phyloP scores from a whole-genome alignment of 352 stramenopile species.

The Poterioochromonas sp. region DNA sequence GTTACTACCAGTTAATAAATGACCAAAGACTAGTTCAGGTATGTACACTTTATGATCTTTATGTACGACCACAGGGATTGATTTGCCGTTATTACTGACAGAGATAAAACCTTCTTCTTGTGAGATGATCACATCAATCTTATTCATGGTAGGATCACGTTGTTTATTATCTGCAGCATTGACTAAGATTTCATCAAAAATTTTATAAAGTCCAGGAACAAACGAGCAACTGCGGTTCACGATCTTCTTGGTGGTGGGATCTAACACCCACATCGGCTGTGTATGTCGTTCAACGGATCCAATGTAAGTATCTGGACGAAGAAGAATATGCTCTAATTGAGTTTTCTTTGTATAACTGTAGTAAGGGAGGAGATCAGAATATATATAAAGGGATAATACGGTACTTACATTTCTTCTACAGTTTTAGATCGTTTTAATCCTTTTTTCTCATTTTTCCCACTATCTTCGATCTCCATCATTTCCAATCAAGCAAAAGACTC shows the following conservation, averaged over 20 bases:
- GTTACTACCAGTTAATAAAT: constrained; percentile 95
- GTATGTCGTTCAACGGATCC: constrained; percentile 86
- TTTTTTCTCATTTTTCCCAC: not conserved
- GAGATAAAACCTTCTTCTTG: constrained; percentile 79
- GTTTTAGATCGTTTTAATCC: not conserved
- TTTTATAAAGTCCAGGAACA: constrained; percentile 80
- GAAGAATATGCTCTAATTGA: constrained; percentile 95
- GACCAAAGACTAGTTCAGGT: constrained; percentile 93
- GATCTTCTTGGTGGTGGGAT: constrained; percentile 76
- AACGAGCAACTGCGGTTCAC: constrained; percentile 50
- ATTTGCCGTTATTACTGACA: constrained; percentile 93
- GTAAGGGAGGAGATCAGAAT: not conserved
- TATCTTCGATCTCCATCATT: not conserved
- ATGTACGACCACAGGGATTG: constrained; percentile 93
- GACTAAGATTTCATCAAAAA: constrained; percentile 99
- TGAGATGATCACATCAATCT: constrained; percentile 89
- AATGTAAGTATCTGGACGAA: constrained; percentile 97
- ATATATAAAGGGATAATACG: not conserved
- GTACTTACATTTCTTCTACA: constrained; percentile 9
- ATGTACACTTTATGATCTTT: constrained; percentile 92
- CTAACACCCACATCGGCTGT: constrained; percentile 90
- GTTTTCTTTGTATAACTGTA: constrained; percentile 93
- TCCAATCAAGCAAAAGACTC: no score
- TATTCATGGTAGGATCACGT: constrained; percentile 92
- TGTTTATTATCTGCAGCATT: constrained; percentile 99